Evolutionary conservation across 225 moss, liverwort and hornwort genomes (phyloP).

Genomic region (Ulota crispa): DNA sequence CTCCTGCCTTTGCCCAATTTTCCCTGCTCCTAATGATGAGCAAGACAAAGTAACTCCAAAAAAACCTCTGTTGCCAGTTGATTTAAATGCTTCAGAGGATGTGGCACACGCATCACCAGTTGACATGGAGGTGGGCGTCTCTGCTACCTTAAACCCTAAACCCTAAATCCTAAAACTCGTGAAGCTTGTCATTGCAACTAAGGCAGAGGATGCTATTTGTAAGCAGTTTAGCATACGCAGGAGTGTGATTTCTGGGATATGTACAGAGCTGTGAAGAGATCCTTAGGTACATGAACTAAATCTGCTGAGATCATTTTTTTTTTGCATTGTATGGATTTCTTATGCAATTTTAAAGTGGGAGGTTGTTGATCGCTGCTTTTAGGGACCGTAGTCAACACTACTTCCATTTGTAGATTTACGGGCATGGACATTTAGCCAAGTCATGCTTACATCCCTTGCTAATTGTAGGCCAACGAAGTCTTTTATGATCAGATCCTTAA

Average conservation of each 20-base stretch:
- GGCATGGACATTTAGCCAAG: not conserved
- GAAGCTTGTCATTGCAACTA: slow-evolving; percentile 7
- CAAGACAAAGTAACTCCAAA: slow-evolving; percentile 33
- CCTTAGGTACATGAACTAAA: not conserved
- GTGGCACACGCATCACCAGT: slow-evolving; percentile 24
- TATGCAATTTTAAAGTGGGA: not conserved
- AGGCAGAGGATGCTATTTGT: not conserved
- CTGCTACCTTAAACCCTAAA: not conserved
- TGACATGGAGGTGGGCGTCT: slow-evolving; percentile 39
- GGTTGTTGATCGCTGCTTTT: not conserved
- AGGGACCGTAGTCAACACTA: not conserved
- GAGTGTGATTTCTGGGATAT: not conserved
- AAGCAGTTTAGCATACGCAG: not conserved
- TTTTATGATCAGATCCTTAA: too few species aligned
- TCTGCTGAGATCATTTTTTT: not conserved
- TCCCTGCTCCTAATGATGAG: slow-evolving; percentile 32
- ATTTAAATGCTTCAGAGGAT: slow-evolving; percentile 37
- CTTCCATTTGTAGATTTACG: not conserved
- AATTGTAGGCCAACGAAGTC: not conserved
- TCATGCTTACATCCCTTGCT: not conserved
- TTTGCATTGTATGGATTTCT: not conserved
- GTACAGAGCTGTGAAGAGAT: not conserved
- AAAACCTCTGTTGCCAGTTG: slow-evolving; percentile 29
- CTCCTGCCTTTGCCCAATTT: slow-evolving; percentile 71
- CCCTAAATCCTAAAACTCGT: not conserved